Percentiles rank a stretch among this genome's conserved stretches.
These are phyloP conservation scores for Cyamopsis tetragonoloba DNA, from an alignment of 306 rosid species.

Conservation along the genomic window DNA sequence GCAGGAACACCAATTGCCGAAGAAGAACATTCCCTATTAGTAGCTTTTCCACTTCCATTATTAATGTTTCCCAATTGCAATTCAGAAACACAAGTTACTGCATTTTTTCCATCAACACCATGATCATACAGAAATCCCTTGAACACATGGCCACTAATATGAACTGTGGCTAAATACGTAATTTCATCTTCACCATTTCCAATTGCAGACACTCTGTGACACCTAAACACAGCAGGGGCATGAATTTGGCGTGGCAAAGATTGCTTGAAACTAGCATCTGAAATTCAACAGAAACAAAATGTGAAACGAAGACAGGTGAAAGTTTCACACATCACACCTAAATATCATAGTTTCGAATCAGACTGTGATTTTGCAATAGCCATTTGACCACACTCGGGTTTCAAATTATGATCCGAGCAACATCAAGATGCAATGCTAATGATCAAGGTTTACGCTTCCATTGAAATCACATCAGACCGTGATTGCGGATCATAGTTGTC, in stretches of 20 bases:
- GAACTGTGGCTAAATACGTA: slow-evolving; percentile 67
- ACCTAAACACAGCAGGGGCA: slow-evolving; percentile 68
- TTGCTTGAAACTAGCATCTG: slow-evolving; percentile 64
- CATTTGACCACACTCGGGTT: too few relatives aligned
- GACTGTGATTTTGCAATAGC: too few relatives aligned
- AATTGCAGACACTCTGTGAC: slow-evolving; percentile 75
- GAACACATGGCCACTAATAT: slow-evolving; percentile 74
- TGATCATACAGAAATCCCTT: slow-evolving; percentile 86
- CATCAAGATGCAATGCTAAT: too few relatives aligned
- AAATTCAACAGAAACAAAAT: slow-evolving; percentile 5
- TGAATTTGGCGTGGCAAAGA: slow-evolving; percentile 60
- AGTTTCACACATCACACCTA: too few relatives aligned
- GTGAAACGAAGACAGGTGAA: too few relatives aligned
- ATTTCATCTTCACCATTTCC: slow-evolving; percentile 67
- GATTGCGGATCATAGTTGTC: too few relatives aligned
- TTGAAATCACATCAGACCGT: too few relatives aligned
- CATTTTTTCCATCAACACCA: slow-evolving; percentile 48
- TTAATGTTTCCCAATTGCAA: slow-evolving; percentile 52
- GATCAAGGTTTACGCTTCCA: too few relatives aligned
- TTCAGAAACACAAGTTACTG: slow-evolving; percentile 44
- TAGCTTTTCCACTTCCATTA: slow-evolving; percentile 49
- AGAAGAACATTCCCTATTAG: slow-evolving; percentile 44
- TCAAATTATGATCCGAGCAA: too few relatives aligned
- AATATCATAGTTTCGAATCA: too few relatives aligned
- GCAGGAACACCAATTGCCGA: slow-evolving; percentile 39